Evolutionary conservation across 352 stramenopile genomes (phyloP).

Genomic region (Phytopythium boreale): DNA sequence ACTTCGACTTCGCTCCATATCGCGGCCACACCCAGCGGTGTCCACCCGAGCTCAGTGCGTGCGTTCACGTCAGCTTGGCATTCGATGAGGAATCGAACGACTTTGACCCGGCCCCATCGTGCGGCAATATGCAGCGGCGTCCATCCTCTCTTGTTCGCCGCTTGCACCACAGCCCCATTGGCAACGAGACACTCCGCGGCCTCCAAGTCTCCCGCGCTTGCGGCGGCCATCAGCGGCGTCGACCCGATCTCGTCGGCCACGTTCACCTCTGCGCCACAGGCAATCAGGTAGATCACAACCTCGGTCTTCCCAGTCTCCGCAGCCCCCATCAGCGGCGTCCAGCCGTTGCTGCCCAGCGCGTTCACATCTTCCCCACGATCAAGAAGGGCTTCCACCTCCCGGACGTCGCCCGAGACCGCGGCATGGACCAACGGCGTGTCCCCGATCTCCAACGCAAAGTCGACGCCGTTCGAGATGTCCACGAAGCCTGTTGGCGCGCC

Average conservation of each 20-base stretch:
- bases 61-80: not conserved
- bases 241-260: not conserved
- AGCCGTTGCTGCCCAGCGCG: not conserved
- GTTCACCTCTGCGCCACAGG: not conserved
- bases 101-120: not conserved
- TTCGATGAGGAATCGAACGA: not conserved
- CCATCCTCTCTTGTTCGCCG: not conserved
- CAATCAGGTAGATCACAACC: not conserved
- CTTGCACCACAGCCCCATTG: not conserved
- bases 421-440: not conserved
- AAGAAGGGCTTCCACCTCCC: not conserved
- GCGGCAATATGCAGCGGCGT: not conserved
- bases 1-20: not conserved
- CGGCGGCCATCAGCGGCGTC: not conserved
- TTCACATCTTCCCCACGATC: not conserved
- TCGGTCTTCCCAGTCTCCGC: not conserved
- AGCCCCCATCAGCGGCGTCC: not conserved
- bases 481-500: too few species aligned
- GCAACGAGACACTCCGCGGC: not conserved
- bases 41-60: not conserved
- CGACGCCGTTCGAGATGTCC: not conserved
- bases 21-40: not conserved
- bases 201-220: not conserved
- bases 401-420: not conserved
- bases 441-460: not conserved